Percentiles rank a stretch among this genome's conserved stretches.
phyloP scores from a whole-genome alignment of 345 rosid species.

The Tarenaya hassleriana region DNA sequence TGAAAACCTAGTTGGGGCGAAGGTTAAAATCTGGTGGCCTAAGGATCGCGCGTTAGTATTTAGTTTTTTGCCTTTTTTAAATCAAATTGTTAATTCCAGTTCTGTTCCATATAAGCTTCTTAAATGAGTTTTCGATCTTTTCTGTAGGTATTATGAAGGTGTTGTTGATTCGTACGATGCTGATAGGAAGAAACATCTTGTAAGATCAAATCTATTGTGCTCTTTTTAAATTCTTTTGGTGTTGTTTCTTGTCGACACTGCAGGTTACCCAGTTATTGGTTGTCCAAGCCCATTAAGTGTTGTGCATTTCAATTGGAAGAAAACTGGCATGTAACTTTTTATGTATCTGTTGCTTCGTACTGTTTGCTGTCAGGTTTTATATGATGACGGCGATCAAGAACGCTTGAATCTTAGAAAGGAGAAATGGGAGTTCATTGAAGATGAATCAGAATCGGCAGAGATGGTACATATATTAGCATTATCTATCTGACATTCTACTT shows the following conservation, averaged over 20 bases:
- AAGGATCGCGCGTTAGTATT: constrained; percentile 46
- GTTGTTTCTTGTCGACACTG: constrained; percentile 10
- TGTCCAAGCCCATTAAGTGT: neutral
- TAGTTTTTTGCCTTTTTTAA: neutral
- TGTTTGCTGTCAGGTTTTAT: constrained; percentile 43
- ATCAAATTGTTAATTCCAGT: too few species aligned
- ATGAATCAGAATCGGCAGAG: constrained; percentile 39
- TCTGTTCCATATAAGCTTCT: too few species aligned
- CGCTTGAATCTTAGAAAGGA: constrained; percentile 47
- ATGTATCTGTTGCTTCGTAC: constrained; percentile 12
- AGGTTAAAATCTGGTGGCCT: constrained; percentile 95
- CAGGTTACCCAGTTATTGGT: constrained; percentile 4
- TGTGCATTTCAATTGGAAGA: neutral
- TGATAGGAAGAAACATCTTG: constrained; percentile 67
- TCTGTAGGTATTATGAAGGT: constrained; percentile 74
- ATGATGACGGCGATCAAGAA: constrained; percentile 77
- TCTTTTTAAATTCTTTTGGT: constrained; percentile 6
- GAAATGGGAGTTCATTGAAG: constrained; percentile 46
- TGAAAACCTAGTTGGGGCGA: constrained; percentile 58
- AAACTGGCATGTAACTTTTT: constrained; percentile 1
- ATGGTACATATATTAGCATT: constrained; percentile 31
- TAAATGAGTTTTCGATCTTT: constrained; percentile 1
- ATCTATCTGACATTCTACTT: neutral
- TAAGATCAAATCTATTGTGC: constrained; percentile 22
- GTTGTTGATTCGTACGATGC: constrained; percentile 50